Conservation (phyloP, 1,284 basidiomycete genomes). For the Neonothopanus nambi region DNA sequence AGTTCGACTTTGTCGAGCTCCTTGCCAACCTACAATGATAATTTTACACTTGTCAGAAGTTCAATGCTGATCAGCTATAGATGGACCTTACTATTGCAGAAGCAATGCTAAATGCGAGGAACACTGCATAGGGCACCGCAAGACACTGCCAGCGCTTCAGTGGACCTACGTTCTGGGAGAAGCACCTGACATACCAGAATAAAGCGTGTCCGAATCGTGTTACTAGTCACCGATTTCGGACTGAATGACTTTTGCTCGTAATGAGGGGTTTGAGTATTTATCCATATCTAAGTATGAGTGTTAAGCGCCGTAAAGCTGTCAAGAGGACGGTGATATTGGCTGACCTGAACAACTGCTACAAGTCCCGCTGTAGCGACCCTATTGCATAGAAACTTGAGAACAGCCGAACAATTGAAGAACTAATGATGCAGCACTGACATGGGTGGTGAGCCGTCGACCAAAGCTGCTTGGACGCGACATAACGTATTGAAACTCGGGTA, state of each 20-base stretch:
- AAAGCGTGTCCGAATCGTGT: not conserved
- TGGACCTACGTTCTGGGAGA: not conserved
- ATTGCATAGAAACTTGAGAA: not conserved
- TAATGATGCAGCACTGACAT: conserved; percentile 40
- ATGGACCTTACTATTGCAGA: conserved; percentile 28
- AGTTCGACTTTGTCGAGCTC: conserved; percentile 28
- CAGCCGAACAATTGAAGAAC: conserved; percentile 1
- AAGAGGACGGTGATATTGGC: conserved; percentile 4
- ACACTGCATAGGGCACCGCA: conserved; percentile 31
- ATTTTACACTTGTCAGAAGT: not conserved
- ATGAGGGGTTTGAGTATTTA: conserved; percentile 27
- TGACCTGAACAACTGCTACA: conserved; percentile 50
- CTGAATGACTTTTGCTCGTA: not conserved
- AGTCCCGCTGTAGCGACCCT: conserved; percentile 52
- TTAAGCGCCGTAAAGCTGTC: not conserved
- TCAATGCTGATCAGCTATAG: conserved; percentile 9
- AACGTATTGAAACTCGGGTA: conserved; percentile 29
- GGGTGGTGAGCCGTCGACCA: conserved; percentile 53
- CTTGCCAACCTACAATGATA: conserved; percentile 32
- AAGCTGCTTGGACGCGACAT: conserved; percentile 50
- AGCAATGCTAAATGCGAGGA: conserved; percentile 27
- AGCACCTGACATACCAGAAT: conserved; percentile 4
- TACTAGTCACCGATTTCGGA: not conserved
- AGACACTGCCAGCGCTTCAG: conserved; percentile 22
- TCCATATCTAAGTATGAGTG: conserved; percentile 44